Evolutionary conservation across 1,284 basidiomycete species (phyloP).

Genomic region (Moniliophthora roreri): DNA sequence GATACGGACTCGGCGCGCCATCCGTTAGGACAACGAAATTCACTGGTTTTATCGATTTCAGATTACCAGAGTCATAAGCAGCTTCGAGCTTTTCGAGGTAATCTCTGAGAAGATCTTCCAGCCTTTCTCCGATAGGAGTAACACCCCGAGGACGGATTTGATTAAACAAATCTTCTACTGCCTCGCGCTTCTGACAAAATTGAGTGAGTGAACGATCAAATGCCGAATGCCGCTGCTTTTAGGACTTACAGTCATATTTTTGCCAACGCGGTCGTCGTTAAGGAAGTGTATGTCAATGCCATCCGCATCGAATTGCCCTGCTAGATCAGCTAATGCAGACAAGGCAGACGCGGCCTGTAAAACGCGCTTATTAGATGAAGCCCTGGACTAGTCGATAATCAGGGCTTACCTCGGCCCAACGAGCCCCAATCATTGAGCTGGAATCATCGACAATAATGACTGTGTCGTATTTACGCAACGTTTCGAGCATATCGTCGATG

Average conservation of each 20-base stretch:
- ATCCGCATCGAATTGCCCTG: conserved; percentile 38
- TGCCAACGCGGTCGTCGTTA: conserved; percentile 30
- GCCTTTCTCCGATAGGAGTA: conserved; percentile 43
- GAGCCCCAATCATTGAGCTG: conserved; percentile 38
- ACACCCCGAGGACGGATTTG: conserved; percentile 34
- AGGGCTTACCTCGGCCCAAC: conserved; percentile 28
- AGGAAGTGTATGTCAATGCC: conserved; percentile 49
- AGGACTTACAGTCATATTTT: conserved; percentile 30
- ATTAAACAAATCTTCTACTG: conserved; percentile 32
- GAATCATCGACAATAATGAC: conserved; percentile 47
- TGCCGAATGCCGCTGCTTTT: not conserved
- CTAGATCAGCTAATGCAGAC: conserved; percentile 36
- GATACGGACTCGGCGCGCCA: conserved; percentile 41
- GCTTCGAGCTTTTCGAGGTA: conserved; percentile 38
- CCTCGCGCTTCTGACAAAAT: conserved; percentile 15
- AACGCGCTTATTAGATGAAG: not conserved
- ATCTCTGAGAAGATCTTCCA: conserved; percentile 35
- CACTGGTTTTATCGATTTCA: conserved; percentile 37
- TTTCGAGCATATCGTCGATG: conserved; percentile 29
- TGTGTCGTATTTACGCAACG: conserved; percentile 37
- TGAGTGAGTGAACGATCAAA: not conserved
- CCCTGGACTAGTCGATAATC: not conserved
- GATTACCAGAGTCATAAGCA: conserved; percentile 30
- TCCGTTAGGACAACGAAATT: conserved; percentile 55
- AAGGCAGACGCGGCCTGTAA: conserved; percentile 41